Evolutionary conservation across 2,329 filamentous ascomycete species (phyloP).

Genomic region (Fusarium domesticum): DNA sequence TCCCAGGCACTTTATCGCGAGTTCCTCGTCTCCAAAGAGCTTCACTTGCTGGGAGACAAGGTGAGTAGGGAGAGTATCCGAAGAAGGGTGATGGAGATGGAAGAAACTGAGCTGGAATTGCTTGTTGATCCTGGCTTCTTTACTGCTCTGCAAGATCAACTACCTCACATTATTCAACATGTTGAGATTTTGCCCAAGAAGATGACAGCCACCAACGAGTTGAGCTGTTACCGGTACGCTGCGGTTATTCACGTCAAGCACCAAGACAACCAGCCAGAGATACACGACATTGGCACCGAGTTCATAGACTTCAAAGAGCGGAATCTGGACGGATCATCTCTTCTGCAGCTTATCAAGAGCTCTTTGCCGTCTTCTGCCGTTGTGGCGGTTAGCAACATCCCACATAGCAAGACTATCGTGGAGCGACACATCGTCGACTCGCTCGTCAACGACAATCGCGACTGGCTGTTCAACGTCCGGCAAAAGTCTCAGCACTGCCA

Average conservation of each 20-base stretch:
- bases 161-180: constrained; percentile 18
- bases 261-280: neutral
- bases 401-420: constrained; percentile 32
- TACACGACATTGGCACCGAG: constrained; percentile 8
- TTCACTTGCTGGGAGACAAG: neutral
- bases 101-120: constrained; percentile 17
- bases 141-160: constrained; percentile 9
- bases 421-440: constrained; percentile 15
- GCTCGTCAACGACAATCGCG: neutral
- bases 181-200: constrained; percentile 31
- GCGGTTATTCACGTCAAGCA: constrained; percentile 24
- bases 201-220: constrained; percentile 30
- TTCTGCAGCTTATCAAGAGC: constrained; percentile 9
- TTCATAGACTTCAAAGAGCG: constrained; percentile 23
- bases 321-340: constrained; percentile 5
- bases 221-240: constrained; percentile 30
- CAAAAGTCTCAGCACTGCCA: constrained; percentile 1
- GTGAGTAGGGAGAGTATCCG: constrained; percentile 6
- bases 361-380: neutral
- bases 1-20: constrained; percentile 16
- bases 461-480: constrained; percentile 10
- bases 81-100: constrained; percentile 11
- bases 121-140: constrained; percentile 29
- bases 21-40: constrained; percentile 12
- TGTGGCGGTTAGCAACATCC: constrained; percentile 25